These are phyloP conservation scores for Russula virescens DNA, from an alignment of 768 basidiomycete genomes.

Conservation along the genomic window DNA sequence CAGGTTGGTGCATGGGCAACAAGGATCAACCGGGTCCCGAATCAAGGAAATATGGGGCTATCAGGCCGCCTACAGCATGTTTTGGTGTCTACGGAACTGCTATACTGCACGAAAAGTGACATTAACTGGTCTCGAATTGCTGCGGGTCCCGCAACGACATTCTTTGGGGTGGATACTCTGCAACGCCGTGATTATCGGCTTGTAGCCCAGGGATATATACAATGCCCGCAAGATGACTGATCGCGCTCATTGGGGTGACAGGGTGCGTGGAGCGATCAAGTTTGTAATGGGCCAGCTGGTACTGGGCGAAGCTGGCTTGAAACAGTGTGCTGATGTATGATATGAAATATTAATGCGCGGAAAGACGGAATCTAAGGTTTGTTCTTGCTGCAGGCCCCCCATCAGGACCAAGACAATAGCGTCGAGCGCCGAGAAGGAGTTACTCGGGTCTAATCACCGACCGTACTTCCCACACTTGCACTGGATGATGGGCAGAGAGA, in stretches of 20 bases:
- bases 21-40: background rate
- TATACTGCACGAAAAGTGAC: background rate
- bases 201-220: background rate
- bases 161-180: background rate
- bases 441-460: background rate
- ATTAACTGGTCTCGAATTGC: background rate
- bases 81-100: background rate
- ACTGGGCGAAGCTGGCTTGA: background rate
- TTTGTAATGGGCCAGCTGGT: background rate
- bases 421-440: background rate
- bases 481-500: background rate
- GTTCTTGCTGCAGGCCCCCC: background rate
- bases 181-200: background rate
- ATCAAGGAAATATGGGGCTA: background rate
- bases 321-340: background rate
- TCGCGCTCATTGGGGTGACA: background rate
- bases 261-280: background rate
- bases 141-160: too few relatives aligned
- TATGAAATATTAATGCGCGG: background rate
- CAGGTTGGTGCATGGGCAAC: background rate
- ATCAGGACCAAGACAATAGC: background rate
- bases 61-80: background rate
- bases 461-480: too few relatives aligned
- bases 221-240: background rate
- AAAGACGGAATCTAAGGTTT: slow-evolving; percentile 10